phyloP scores from a whole-genome alignment of 2,329 filamentous ascomycete species.

The Neofusicoccum cordaticola region DNA sequence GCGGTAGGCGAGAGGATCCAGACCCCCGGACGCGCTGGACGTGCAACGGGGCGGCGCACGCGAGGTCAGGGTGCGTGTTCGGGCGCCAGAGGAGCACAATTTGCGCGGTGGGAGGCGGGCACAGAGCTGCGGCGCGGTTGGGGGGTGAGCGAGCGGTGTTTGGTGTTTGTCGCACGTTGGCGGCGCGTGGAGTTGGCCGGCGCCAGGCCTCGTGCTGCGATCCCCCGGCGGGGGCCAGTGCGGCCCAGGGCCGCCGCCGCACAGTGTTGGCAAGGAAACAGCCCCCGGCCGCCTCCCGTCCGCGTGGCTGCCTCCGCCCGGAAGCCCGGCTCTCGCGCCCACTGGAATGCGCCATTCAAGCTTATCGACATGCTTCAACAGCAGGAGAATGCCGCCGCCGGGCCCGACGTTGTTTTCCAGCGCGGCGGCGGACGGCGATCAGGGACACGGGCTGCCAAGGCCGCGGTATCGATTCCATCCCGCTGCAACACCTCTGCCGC shows the following conservation, averaged over 20 bases:
- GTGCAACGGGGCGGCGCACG: neutral
- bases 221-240: neutral
- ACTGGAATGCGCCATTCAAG: neutral
- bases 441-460: neutral
- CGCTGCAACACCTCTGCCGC: neutral
- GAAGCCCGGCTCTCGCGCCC: neutral
- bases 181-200: neutral
- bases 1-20: conserved; percentile 8
- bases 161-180: neutral
- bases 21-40: neutral
- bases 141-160: neutral
- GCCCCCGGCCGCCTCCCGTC: neutral
- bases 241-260: neutral
- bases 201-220: neutral
- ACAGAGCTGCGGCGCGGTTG: neutral
- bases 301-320: neutral
- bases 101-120: neutral
- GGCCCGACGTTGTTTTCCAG: neutral
- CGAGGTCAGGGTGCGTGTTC: neutral
- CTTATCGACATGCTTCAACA: neutral
- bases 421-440: neutral
- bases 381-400: too few relatives aligned
- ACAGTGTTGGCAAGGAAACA: conserved; percentile 7
- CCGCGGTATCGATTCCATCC: too few relatives aligned
- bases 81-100: neutral